Base-by-base conservation (phyloP, 179 eudicot species). In the Drosera spatulata region DNA sequence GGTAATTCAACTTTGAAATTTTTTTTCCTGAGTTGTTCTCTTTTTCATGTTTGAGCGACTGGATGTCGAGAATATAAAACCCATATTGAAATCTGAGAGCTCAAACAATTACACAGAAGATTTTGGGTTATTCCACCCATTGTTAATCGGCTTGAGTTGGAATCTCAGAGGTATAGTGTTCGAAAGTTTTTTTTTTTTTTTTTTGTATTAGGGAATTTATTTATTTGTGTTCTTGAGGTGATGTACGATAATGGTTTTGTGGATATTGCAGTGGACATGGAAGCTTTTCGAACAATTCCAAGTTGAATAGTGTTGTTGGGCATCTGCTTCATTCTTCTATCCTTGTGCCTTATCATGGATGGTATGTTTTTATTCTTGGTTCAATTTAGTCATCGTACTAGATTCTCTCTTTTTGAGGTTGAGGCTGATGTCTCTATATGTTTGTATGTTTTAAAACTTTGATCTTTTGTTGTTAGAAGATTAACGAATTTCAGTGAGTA, bases 281-380 rank as follows among this genome's bases (percentile, higher is more conserved):
- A 66, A 88, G 95, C 69, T 88, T 88, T 74, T 88, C 96, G 10
- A 84, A 66, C 66, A 64, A 86, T 56, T 82, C 58, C 3, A 88
- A 86, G 76, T 62, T 88, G 63, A 88, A 88, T 61, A 88, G 88
- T 66, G 83, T 88, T 5, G 88, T 63, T 44, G 96, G 96, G 37
- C 96, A 88, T 72, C 56, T 88, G 63, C 91, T 88, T 73, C 96
- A 86, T 75, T 86, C 96, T 58, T 80, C 91, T 45, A 88, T 88
- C 69, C 91, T 88, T 44, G 96, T 88, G 58, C 96, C 96, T 41
- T 88, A 88, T 64, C 95, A 88, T 82, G 96, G 96, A 77, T 88
- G 96, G 96, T 88, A 73, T 49, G 73, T 66, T 69, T 38, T 39
- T 55, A 44, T n/a, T 54, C 40, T 22, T 22, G 33, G 33, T 22